A percentile compares a stretch with the other conserved stretches of the same genome.
Conservation (phyloP, 371 early-diverging fungal species). For the Mortierella sp. region DNA sequence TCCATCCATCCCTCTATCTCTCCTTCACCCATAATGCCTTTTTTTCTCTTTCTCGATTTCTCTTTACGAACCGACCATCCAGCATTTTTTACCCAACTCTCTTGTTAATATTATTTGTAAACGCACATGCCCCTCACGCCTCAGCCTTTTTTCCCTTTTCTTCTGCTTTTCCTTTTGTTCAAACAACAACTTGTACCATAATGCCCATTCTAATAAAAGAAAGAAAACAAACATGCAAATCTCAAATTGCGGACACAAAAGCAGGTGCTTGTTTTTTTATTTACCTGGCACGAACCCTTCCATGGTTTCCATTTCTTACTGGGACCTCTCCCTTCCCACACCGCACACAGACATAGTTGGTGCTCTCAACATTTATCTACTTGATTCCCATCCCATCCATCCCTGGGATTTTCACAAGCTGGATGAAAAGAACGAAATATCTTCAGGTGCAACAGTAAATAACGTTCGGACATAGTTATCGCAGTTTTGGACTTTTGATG, state of each 20-base stretch:
- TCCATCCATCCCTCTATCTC: background rate
- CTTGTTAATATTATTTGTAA: background rate
- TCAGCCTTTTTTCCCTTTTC: background rate
- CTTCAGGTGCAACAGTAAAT: too few relatives aligned
- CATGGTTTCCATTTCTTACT: conserved; percentile 68
- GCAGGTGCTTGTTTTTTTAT: background rate
- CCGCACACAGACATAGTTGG: background rate
- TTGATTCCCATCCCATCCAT: background rate
- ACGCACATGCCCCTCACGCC: background rate
- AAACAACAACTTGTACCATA: background rate
- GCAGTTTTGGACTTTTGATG: background rate
- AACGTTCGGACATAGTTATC: too few relatives aligned
- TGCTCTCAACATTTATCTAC: background rate
- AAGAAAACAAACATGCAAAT: background rate
- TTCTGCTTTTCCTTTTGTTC: background rate
- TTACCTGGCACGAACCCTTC: conserved; percentile 5
- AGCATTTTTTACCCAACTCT: background rate
- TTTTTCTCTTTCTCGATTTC: background rate
- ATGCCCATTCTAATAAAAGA: conserved; percentile 5
- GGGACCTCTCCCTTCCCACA: conserved; percentile 58
- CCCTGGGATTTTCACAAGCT: background rate
- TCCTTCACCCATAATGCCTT: background rate
- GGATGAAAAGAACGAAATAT: background rate
- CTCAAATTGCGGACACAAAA: background rate
- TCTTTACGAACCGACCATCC: background rate